Conservation (phyloP, 495 filamentous ascomycete species). For the Cercophora samala region DNA sequence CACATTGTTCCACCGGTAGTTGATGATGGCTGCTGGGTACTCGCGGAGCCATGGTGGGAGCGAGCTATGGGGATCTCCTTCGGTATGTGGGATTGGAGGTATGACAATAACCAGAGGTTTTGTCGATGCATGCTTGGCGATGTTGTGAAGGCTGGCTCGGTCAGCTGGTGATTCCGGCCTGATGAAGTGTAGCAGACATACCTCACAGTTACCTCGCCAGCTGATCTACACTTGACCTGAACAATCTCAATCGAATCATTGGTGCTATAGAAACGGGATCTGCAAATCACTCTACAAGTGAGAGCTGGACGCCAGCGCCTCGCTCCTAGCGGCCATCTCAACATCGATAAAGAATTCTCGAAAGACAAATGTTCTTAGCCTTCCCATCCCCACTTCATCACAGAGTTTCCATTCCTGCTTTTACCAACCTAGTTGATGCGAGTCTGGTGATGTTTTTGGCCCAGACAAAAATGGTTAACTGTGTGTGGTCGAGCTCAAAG, state of each 20-base stretch:
- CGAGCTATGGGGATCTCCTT: conserved; percentile 16
- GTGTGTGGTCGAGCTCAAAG: background rate
- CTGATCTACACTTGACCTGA: conserved; percentile 22
- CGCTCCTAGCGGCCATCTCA: conserved; percentile 9
- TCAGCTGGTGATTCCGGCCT: background rate
- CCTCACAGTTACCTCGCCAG: conserved; percentile 30
- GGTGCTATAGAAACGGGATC: conserved; percentile 13
- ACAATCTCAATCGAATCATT: conserved; percentile 13
- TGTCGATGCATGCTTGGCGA: conserved; percentile 24
- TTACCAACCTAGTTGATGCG: background rate
- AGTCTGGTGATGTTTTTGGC: background rate
- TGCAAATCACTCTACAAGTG: background rate
- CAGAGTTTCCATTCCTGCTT: background rate
- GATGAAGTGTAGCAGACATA: conserved; percentile 7
- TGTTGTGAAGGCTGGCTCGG: conserved; percentile 35
- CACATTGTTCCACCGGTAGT: conserved; percentile 39
- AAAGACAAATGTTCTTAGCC: background rate
- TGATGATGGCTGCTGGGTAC: conserved; percentile 38
- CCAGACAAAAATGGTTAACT: background rate
- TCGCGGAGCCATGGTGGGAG: conserved; percentile 36
- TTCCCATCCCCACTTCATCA: background rate
- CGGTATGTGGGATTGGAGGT: conserved; percentile 30
- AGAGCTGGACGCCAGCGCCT: background rate
- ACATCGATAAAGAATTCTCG: conserved; percentile 15
- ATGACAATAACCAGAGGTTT: conserved; percentile 36